phyloP scores from a whole-genome alignment of 2,329 filamentous ascomycete genomes.

The Aspergillus sergii region DNA sequence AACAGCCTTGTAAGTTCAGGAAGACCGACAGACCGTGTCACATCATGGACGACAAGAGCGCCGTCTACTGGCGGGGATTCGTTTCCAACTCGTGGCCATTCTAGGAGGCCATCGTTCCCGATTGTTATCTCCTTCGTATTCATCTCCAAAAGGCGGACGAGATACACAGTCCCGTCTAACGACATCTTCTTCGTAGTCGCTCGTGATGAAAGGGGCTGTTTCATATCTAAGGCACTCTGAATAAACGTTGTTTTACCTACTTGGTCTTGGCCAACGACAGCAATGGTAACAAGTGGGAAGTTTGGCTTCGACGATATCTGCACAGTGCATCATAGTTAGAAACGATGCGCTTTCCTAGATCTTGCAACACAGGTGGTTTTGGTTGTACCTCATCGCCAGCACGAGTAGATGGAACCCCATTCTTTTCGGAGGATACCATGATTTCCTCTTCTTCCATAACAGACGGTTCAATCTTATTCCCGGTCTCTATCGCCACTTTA shows the following conservation, averaged over 20 bases:
- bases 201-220: slow-evolving; percentile 42
- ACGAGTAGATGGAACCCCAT: slow-evolving; percentile 17
- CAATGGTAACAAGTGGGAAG: slow-evolving; percentile 60
- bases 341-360: slow-evolving; percentile 2
- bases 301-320: slow-evolving; percentile 30
- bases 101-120: slow-evolving; percentile 48
- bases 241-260: slow-evolving; percentile 65
- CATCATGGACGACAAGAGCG: slow-evolving; percentile 84
- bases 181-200: slow-evolving; percentile 57
- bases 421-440: slow-evolving; percentile 15
- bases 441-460: slow-evolving; percentile 36
- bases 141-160: slow-evolving; percentile 62
- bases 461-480: slow-evolving; percentile 24
- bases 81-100: slow-evolving; percentile 58
- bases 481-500: slow-evolving; percentile 22
- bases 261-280: slow-evolving; percentile 56
- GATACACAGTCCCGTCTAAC: slow-evolving; percentile 57
- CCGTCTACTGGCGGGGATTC: slow-evolving; percentile 78
- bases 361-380: not conserved
- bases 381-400: slow-evolving; percentile 32
- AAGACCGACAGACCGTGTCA: slow-evolving; percentile 75
- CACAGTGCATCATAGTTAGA: slow-evolving; percentile 15
- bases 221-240: slow-evolving; percentile 58
- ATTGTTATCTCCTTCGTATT: slow-evolving; percentile 55
- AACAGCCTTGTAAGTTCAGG: slow-evolving; percentile 73